Evolutionary conservation across 2,329 filamentous ascomycete species (phyloP).

Genomic region (Ceratocystis alfenasii): DNA sequence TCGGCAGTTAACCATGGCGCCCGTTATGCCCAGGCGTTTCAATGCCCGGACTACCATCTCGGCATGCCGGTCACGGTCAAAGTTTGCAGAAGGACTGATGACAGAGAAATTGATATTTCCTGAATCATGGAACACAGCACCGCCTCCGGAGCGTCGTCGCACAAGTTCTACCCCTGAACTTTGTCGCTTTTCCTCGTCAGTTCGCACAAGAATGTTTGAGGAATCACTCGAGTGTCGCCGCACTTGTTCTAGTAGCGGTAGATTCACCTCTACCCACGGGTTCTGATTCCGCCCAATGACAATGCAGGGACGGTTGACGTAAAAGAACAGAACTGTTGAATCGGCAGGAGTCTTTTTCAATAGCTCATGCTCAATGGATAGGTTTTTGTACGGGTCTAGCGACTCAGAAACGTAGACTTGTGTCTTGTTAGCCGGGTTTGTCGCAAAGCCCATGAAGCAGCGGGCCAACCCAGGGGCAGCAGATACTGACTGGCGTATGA

Average conservation of each 20-base stretch:
- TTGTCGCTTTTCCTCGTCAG: constrained; percentile 24
- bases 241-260: constrained; percentile 41
- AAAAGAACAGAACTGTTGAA: constrained; percentile 72
- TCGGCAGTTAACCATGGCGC: constrained; percentile 68
- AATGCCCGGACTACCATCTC: constrained; percentile 88
- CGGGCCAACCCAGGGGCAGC: background rate
- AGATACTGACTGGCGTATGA: background rate
- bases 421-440: constrained; percentile 36
- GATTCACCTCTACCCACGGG: constrained; percentile 84
- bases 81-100: constrained; percentile 62
- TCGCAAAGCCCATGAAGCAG: constrained; percentile 31
- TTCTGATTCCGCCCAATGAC: constrained; percentile 96
- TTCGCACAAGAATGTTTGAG: background rate
- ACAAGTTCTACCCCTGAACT: constrained; percentile 47
- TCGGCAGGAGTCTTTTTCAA: constrained; percentile 60
- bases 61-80: constrained; percentile 77
- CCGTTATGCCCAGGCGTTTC: constrained; percentile 42
- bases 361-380: constrained; percentile 86
- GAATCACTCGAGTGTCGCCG: background rate
- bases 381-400: constrained; percentile 71
- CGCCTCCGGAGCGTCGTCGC: constrained; percentile 74
- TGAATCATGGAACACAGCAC: constrained; percentile 83
- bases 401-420: constrained; percentile 63
- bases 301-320: constrained; percentile 75
- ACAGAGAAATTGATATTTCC: constrained; percentile 95